Evolutionary conservation across 768 basidiomycete species (phyloP), one percentile per base, ranked within the genome.

Genomic region (Pleurotus sapidus): DNA sequence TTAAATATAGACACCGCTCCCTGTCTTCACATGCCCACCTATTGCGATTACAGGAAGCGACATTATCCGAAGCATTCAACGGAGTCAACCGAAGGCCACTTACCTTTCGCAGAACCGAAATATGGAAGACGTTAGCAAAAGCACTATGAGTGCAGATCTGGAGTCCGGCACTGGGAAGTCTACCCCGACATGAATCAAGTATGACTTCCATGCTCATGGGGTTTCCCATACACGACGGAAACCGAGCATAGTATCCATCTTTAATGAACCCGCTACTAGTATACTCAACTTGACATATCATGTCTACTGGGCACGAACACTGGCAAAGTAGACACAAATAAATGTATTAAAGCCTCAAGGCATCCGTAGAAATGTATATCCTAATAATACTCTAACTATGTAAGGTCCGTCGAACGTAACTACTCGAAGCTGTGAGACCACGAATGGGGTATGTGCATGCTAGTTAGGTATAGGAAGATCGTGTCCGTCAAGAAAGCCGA

Each of bases 401-500:
- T 34, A 34, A 34, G 30, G 30, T 34, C 30, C 30, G 30, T 34
- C 3, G 30, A 34, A 34, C 11, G 30, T 34, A 34, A 34, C 30
- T 34, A 34, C 30, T 11, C 30, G 30, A 34, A 34, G 8, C 30
- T 8, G 30, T 34, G 9, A 9, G 30, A 9, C 3, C 30, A 11
- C 3, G 8, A 34, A 11, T 34, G 9, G 30, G 30, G 30, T 34
- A 34, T 34, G 11, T 34, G 42, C 42, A 23, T 45, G 42, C 42
- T 17, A 45, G n/a, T 45, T n/a, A 23, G 42, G 42, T 45, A 45
- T 45, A 45, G n/a, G n/a, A n/a, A 45, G 42, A 23, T 17, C n/a
- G 42, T 45, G 42, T 45, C 20, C 42, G 42, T 45, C 42, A 45
- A 45, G 51, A 54, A 54, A 25, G 11, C 51, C 51, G 51, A 54